Conservation (phyloP, 164 flowering plant species). For the Akebia trifoliata region DNA sequence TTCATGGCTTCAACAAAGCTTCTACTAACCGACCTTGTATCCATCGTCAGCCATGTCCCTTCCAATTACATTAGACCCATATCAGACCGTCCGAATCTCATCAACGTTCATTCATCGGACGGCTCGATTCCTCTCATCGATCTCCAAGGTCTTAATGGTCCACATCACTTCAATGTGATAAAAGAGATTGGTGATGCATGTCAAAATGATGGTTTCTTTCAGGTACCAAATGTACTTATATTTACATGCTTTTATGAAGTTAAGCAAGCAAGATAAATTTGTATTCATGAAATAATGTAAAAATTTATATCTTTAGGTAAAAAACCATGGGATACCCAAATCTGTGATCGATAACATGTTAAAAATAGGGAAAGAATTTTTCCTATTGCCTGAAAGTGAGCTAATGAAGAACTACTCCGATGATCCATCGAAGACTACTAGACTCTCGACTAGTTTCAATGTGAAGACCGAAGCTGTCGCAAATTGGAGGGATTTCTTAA, state of each 20-base stretch:
- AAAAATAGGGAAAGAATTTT: conserved; percentile 39
- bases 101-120: conserved; percentile 14
- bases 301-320: conserved; percentile 24
- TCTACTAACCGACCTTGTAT: conserved; percentile 27
- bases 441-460: conserved; percentile 63
- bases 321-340: conserved; percentile 54
- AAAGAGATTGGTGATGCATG: conserved; percentile 40
- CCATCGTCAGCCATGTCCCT: conserved; percentile 24
- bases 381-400: conserved; percentile 47
- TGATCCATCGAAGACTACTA: conserved; percentile 39
- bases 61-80: conserved; percentile 39
- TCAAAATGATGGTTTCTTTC: conserved; percentile 48
- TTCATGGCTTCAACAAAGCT: neutral
- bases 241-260: no score
- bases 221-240: conserved; percentile 10
- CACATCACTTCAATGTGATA: conserved; percentile 30
- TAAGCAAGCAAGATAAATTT: no score
- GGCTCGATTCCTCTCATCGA: conserved; percentile 38
- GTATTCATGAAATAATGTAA: neutral
- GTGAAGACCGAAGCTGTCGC: conserved; percentile 47
- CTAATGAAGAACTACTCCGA: conserved; percentile 50
- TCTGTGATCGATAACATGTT: conserved; percentile 31
- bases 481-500: conserved; percentile 67
- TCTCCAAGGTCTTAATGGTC: conserved; percentile 29
- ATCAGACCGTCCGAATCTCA: conserved; percentile 47